phyloP scores from a whole-genome alignment of 495 filamentous ascomycete species.

The Talaromyces adpressus region DNA sequence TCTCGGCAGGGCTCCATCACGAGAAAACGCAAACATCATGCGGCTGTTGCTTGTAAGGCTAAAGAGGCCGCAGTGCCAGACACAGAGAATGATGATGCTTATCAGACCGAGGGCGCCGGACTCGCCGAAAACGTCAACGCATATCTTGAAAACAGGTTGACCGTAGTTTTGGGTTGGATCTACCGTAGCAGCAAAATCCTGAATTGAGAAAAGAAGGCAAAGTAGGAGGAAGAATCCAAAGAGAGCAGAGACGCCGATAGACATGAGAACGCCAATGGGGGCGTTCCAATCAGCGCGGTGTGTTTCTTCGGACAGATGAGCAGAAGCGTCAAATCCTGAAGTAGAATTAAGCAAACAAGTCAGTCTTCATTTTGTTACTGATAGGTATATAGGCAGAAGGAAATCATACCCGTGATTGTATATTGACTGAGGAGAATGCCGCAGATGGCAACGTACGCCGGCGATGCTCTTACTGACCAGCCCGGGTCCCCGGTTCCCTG shows the following conservation, averaged over 20 bases:
- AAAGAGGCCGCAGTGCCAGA: slow-evolving; percentile 56
- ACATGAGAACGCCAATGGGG: slow-evolving; percentile 53
- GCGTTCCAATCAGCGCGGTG: slow-evolving; percentile 52
- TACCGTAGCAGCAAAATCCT: slow-evolving; percentile 43
- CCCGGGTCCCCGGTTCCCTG: slow-evolving; percentile 43
- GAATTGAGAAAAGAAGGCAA: slow-evolving; percentile 51
- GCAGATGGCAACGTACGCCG: slow-evolving; percentile 47
- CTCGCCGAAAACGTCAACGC: slow-evolving; percentile 49
- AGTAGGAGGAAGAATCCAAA: slow-evolving; percentile 60
- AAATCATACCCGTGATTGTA: slow-evolving; percentile 27
- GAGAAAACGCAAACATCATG: slow-evolving; percentile 59
- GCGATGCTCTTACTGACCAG: slow-evolving; percentile 44
- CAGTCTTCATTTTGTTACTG: background rate
- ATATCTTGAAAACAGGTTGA: slow-evolving; percentile 52
- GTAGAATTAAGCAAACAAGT: background rate
- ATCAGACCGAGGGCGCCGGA: slow-evolving; percentile 49
- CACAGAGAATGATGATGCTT: slow-evolving; percentile 50
- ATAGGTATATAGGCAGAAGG: background rate
- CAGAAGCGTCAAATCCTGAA: slow-evolving; percentile 49
- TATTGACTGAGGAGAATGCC: slow-evolving; percentile 51
- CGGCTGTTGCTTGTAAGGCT: slow-evolving; percentile 51
- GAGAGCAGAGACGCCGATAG: slow-evolving; percentile 48
- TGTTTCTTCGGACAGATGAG: slow-evolving; percentile 55
- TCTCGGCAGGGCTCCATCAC: slow-evolving; percentile 39
- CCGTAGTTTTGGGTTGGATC: slow-evolving; percentile 21